phyloP scores from a whole-genome alignment of 306 rosid genomes.

The Lotus japonicus region DNA sequence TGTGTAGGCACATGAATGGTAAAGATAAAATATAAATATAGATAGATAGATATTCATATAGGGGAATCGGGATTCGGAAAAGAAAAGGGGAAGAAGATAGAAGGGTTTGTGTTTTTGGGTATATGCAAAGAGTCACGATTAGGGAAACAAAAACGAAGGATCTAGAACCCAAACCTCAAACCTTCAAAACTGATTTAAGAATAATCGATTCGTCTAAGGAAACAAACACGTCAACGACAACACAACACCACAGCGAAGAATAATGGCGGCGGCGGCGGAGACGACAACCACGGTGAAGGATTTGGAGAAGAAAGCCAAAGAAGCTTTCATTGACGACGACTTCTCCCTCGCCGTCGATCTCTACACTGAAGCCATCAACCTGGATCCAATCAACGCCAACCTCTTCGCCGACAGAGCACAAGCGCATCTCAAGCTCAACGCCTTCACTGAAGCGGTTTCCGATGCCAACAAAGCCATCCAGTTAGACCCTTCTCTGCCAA shows the following conservation, averaged over 20 bases:
- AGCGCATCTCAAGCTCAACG: slow-evolving; percentile 55
- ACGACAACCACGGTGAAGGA: background rate
- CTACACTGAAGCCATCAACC: slow-evolving; percentile 36
- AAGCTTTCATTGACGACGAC: slow-evolving; percentile 58
- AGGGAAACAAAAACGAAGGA: background rate
- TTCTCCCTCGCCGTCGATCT: slow-evolving; percentile 34
- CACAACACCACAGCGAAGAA: too few species aligned
- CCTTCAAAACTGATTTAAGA: too few species aligned
- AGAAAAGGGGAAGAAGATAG: too few species aligned
- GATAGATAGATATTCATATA: too few species aligned
- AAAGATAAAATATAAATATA: too few species aligned
- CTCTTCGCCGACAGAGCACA: slow-evolving; percentile 57
- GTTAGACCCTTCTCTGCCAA: slow-evolving; percentile 43
- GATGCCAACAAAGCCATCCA: slow-evolving; percentile 80
- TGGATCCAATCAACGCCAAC: slow-evolving; percentile 34
- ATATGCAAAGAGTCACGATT: too few species aligned
- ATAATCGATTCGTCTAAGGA: too few species aligned
- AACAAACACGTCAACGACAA: background rate
- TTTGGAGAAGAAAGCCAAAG: slow-evolving; percentile 46
- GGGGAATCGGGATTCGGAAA: too few species aligned
- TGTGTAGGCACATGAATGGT: too few species aligned
- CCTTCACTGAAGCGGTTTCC: slow-evolving; percentile 71
- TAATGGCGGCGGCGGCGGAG: slow-evolving; percentile 39
- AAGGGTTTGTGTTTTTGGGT: too few species aligned
- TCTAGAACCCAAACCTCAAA: background rate